Base-by-base conservation (phyloP, 352 stramenopile genomes). In the Lagenidium giganteum region DNA sequence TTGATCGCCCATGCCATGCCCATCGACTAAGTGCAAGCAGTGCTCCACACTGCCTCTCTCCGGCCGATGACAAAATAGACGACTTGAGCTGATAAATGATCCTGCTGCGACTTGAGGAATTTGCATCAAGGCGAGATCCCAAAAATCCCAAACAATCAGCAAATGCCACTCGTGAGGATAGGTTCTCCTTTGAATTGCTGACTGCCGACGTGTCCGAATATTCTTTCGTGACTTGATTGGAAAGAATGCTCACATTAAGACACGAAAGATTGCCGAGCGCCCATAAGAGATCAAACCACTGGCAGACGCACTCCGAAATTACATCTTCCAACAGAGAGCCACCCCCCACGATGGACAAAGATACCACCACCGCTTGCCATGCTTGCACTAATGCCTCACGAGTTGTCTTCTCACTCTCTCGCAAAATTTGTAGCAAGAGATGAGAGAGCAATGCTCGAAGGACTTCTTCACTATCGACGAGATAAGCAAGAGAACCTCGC, bases 211-310 rank as follows among this genome's bases (percentile, higher is more conserved):
- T 26, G 8, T 21, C 1, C 21, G 20, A 35, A 3, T 22, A 24
- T 14, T 31, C 20, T 1, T n/a, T n/a, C n/a, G n/a, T n/a, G n/a
- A n/a, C n/a, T n/a, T n/a, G n/a, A n/a, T n/a, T n/a, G n/a, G n/a
- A n/a, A n/a, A n/a, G n/a, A n/a, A n/a, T n/a, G n/a, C n/a, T n/a
- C n/a, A n/a, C n/a, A n/a, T n/a, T n/a, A n/a, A n/a, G 59, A 13
- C 9, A 62, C 21, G 33, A 66, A 45, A 80, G 46, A 0, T 50
- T 54, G 9, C 75, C 51, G 7, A 55, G 51, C 6, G 65, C 69
- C 78, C 72, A 90, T 11, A 90, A 34, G 1, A 87, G 31, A 13
- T 66, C 40, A 13, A 71, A 60, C 78, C 78, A 90, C 2, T 24
- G 26, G n/a, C n/a, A n/a, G n/a, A n/a, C n/a, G n/a, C n/a, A n/a